Evolutionary conservation across 2,329 filamentous ascomycete species (phyloP).

Genomic region (Sordariomycetes sp.): DNA sequence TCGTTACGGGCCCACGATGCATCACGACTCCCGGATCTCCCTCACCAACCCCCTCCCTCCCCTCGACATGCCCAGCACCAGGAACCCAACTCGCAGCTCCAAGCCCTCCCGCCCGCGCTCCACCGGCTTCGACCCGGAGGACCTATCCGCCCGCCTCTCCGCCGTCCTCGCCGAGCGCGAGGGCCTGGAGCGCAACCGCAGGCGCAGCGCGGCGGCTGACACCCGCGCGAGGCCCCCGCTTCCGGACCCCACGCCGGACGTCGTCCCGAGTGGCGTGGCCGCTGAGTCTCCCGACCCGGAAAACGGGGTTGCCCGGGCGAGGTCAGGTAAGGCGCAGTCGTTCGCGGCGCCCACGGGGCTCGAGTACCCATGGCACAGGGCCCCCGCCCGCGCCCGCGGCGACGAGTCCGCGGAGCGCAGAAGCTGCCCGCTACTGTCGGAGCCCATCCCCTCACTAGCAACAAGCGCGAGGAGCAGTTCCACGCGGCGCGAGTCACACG

Average conservation of each 20-base stretch:
- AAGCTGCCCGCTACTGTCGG: conserved; percentile 4
- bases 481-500: background rate
- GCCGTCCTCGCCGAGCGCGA: conserved; percentile 37
- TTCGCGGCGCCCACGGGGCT: background rate
- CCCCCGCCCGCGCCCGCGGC: background rate
- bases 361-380: background rate
- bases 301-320: background rate
- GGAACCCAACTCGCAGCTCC: conserved; percentile 1
- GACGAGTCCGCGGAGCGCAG: background rate
- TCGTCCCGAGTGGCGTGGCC: background rate
- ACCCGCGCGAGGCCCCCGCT: background rate
- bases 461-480: background rate
- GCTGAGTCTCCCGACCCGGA: background rate
- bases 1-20: too few species aligned
- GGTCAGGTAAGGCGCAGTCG: background rate
- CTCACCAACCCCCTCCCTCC: background rate
- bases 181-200: conserved; percentile 13
- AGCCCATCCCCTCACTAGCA: background rate
- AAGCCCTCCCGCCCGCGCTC: conserved; percentile 10
- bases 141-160: conserved; percentile 37
- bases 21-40: too few species aligned
- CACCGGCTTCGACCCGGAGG: conserved; percentile 35
- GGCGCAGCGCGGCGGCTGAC: background rate
- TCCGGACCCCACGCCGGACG: background rate
- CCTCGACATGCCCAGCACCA: background rate